These are phyloP conservation scores for Arachis monticola DNA, from an alignment of 331 rosid species.

Conservation along the genomic window DNA sequence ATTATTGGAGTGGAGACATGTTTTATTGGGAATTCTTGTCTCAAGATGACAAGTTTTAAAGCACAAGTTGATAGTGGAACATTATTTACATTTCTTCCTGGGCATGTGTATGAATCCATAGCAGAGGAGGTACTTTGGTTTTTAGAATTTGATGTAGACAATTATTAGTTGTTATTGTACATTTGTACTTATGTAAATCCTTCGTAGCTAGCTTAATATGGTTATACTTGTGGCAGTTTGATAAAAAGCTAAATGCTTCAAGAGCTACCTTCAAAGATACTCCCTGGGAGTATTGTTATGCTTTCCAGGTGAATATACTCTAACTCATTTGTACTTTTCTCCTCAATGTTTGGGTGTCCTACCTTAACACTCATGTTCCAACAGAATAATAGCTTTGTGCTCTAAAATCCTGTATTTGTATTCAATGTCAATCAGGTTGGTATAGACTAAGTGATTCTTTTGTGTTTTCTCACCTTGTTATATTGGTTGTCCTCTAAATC, in stretches of 20 bases:
- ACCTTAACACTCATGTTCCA: constrained; percentile 66
- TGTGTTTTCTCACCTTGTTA: background rate
- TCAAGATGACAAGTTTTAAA: constrained; percentile 62
- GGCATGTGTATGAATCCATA: constrained; percentile 51
- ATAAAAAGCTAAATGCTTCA: too few relatives aligned
- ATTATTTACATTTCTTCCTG: constrained; percentile 59
- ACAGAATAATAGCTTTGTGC: constrained; percentile 77
- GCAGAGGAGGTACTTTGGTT: constrained; percentile 64
- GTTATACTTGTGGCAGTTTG: too few relatives aligned
- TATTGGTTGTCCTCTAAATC: background rate
- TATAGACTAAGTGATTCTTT: constrained; percentile 20
- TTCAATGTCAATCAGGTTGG: constrained; percentile 55
- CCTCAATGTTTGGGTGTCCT: background rate
- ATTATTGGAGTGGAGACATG: constrained; percentile 74
- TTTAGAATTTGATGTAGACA: constrained; percentile 1
- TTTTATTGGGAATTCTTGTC: constrained; percentile 72
- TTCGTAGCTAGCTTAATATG: constrained; percentile 40
- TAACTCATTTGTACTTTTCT: background rate
- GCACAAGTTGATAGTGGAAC: constrained; percentile 89
- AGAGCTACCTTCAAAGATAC: too few relatives aligned
- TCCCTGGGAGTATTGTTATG: too few relatives aligned
- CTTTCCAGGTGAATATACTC: constrained; percentile 57
- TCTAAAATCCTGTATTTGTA: constrained; percentile 51
- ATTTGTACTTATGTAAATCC: background rate
- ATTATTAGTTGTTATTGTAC: background rate